phyloP scores from a whole-genome alignment of 306 rosid genomes.

The Prunus armeniaca region DNA sequence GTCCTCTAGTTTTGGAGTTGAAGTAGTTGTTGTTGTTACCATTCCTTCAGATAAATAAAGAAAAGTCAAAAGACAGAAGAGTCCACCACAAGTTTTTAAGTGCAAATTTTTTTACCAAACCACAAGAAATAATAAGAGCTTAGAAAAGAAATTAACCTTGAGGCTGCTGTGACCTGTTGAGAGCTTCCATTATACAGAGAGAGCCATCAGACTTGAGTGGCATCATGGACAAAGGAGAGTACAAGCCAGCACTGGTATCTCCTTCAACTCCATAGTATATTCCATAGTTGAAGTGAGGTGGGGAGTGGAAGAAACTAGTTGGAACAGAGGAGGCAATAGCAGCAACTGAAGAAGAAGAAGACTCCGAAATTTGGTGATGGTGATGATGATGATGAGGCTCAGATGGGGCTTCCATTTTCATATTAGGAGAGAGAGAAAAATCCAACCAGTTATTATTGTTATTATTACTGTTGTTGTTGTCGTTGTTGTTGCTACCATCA shows the following conservation, averaged over 20 bases:
- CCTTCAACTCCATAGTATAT: slow-evolving; percentile 54
- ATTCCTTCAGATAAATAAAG: slow-evolving; percentile 35
- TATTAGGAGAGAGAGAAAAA: slow-evolving; percentile 69
- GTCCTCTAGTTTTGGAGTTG: slow-evolving; percentile 83
- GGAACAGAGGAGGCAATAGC: slow-evolving; percentile 30
- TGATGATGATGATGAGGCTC: slow-evolving; percentile 31
- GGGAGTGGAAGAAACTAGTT: slow-evolving; percentile 39
- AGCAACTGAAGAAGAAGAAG: slow-evolving; percentile 34
- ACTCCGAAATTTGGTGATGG: slow-evolving; percentile 17
- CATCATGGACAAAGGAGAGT: slow-evolving; percentile 58
- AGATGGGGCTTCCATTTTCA: slow-evolving; percentile 43
- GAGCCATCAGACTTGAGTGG: slow-evolving; percentile 85
- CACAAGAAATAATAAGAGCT: neutral
- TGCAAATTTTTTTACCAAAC: neutral
- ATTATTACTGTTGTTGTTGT: slow-evolving; percentile 33
- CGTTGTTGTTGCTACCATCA: slow-evolving; percentile 35
- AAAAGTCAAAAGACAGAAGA: slow-evolving; percentile 13
- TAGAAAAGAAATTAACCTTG: slow-evolving; percentile 45
- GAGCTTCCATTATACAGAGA: slow-evolving; percentile 65
- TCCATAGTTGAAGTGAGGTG: slow-evolving; percentile 54
- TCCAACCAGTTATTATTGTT: slow-evolving; percentile 63
- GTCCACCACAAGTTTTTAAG: neutral
- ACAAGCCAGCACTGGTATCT: slow-evolving; percentile 44
- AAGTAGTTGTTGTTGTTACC: slow-evolving; percentile 48
- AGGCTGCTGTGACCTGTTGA: slow-evolving; percentile 53